Evolutionary conservation across 345 rosid genomes (phyloP), one percentile per base, ranked within the genome.

Genomic region (Capsella bursapastoris): DNA sequence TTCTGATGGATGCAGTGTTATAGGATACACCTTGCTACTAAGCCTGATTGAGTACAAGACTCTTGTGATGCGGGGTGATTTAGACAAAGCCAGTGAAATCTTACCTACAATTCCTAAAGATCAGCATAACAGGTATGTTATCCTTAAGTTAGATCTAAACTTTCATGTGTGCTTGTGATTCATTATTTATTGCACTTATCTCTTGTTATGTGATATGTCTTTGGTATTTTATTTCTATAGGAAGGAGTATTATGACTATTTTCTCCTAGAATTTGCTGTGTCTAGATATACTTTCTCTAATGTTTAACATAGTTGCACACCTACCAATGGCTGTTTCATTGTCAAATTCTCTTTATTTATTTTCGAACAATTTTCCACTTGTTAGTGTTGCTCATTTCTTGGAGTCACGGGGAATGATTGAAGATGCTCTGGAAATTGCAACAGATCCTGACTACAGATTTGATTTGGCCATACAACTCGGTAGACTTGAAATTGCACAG

Each of bases 351-450:
- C 22, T 62, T 43, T 31, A 61, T 16, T 67, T 49, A 70, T 58
- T 59, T 67, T 72, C 52, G 12, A 11, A 45, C 12, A 11, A 3
- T 8, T 52, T 58, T 50, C 66, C 70, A 53, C 52, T 76, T 82
- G 78, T 72, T 68, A 96, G 99, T 76, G 98, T 96, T 84, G 98
- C 99, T 67, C 98, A 59, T 69, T 96, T 96, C 88, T 82, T 96
- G 93, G 99, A 96, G 84, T 89, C 99, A 47, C 89, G 97, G 44
- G 96, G 96, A 60, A 96, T 96, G 99, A 72, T 90, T 65, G 97
- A 96, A 84, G 89, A 89, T 52, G 99, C 99, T 77, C 74, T 96
- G 68, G 98, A 92, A 81, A 96, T 92, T 78, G 99, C 99, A 11
- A 92, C 90, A 2, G 99, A 96, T 66, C 95, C 96, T 68, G 96